phyloP scores from a whole-genome alignment of 768 basidiomycete genomes.

The Rhizopogon sp. region DNA sequence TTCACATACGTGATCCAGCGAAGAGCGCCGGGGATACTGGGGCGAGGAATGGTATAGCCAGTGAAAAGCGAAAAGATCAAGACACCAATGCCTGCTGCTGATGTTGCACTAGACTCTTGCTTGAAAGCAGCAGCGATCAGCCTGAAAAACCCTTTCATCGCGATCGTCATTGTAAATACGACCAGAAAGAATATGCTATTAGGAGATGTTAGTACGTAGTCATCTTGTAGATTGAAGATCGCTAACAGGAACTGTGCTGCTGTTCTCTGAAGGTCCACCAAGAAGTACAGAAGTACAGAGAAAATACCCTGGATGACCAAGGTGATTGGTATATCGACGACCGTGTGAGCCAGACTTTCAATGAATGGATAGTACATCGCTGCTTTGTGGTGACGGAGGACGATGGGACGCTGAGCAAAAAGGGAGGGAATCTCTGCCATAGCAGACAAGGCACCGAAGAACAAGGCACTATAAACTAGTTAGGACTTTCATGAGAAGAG shows the following conservation, averaged over 20 bases:
- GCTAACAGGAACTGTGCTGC: constrained; percentile 65
- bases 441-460: constrained; percentile 53
- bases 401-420: constrained; percentile 40
- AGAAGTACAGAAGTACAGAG: constrained; percentile 49
- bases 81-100: constrained; percentile 48
- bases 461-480: constrained; percentile 36
- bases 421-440: constrained; percentile 57
- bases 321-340: constrained; percentile 43
- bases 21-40: constrained; percentile 63
- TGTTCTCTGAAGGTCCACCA: constrained; percentile 50
- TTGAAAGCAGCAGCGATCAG: constrained; percentile 56
- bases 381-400: constrained; percentile 36
- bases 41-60: constrained; percentile 56
- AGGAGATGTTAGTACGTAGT: constrained; percentile 3
- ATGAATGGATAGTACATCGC: constrained; percentile 50
- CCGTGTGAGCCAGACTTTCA: constrained; percentile 39
- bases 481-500: constrained; percentile 2
- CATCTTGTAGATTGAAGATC: constrained; percentile 16
- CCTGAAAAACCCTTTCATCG: constrained; percentile 78
- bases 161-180: constrained; percentile 49
- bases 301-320: constrained; percentile 31
- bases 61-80: constrained; percentile 52
- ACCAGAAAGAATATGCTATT: constrained; percentile 55
- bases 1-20: constrained; percentile 66
- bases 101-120: constrained; percentile 56